Evolutionary conservation across 305 asterid genomes (phyloP).

Genomic region (Fraxinus floribunda): DNA sequence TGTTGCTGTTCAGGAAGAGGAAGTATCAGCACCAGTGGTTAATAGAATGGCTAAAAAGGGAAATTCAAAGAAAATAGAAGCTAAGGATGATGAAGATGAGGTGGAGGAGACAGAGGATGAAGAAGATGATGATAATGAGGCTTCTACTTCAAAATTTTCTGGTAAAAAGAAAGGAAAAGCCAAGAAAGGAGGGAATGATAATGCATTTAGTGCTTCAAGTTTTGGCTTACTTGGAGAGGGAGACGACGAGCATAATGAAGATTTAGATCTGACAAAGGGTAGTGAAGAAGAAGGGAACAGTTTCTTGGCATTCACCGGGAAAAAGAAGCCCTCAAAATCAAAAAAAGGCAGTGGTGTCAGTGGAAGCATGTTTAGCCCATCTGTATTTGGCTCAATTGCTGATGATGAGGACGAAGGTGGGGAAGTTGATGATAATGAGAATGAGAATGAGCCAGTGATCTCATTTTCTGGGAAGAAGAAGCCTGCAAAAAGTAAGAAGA

Average conservation of each 20-base stretch:
- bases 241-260: constrained; percentile 34
- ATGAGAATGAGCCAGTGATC: constrained; percentile 40
- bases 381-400: constrained; percentile 32
- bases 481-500: constrained; percentile 54
- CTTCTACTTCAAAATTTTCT: constrained; percentile 31
- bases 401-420: constrained; percentile 49
- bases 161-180: constrained; percentile 69
- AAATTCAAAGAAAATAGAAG: constrained; percentile 37
- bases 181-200: constrained; percentile 43
- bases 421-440: constrained; percentile 21
- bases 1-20: constrained; percentile 49
- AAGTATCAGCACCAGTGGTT: constrained; percentile 38
- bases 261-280: not conserved
- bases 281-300: constrained; percentile 23
- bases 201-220: constrained; percentile 39
- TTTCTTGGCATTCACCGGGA: constrained; percentile 24
- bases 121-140: constrained; percentile 50
- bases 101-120: constrained; percentile 36
- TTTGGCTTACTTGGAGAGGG: constrained; percentile 68
- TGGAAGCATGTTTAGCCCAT: constrained; percentile 20
- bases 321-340: constrained; percentile 39
- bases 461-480: constrained; percentile 59
- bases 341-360: constrained; percentile 35
- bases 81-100: constrained; percentile 45
- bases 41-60: constrained; percentile 65